phyloP scores from a whole-genome alignment of 1,284 basidiomycete genomes.

The Ustilago loliicola region DNA sequence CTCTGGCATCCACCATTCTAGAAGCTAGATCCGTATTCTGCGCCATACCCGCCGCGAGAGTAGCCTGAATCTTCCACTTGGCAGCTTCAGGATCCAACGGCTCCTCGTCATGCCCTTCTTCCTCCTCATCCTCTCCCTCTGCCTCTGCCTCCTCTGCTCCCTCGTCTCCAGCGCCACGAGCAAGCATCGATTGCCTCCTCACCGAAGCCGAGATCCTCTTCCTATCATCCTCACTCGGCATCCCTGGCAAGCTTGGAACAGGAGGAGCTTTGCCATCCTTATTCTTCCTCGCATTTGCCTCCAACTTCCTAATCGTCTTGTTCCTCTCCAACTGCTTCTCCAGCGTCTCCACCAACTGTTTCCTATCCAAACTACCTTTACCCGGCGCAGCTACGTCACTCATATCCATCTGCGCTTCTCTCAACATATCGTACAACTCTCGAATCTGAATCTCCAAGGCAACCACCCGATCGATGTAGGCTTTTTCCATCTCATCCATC shows the following conservation, averaged over 20 bases:
- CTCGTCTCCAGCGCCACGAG: conserved; percentile 13
- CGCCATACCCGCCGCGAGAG: conserved; percentile 67
- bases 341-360: conserved; percentile 75
- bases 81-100: conserved; percentile 55
- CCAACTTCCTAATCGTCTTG: conserved; percentile 70
- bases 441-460: conserved; percentile 92
- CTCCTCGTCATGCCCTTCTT: conserved; percentile 43
- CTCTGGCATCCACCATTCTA: conserved; percentile 66
- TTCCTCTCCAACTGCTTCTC: conserved; percentile 70
- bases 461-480: conserved; percentile 87
- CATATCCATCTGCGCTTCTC: conserved; percentile 82
- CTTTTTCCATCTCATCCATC: conserved; percentile 82
- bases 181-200: conserved; percentile 47
- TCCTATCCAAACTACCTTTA: conserved; percentile 61
- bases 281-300: conserved; percentile 66
- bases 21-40: conserved; percentile 63
- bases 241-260: conserved; percentile 14
- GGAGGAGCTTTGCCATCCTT: conserved; percentile 23
- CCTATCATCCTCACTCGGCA: conserved; percentile 46
- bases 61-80: conserved; percentile 69
- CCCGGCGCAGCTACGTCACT: conserved; percentile 53
- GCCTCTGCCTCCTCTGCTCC: conserved; percentile 21
- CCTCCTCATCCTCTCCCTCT: conserved; percentile 5
- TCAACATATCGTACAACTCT: conserved; percentile 87
- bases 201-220: conserved; percentile 55